Evolutionary conservation across 2,329 filamentous ascomycete species (phyloP).

Genomic region (Trichoderma hamatum): DNA sequence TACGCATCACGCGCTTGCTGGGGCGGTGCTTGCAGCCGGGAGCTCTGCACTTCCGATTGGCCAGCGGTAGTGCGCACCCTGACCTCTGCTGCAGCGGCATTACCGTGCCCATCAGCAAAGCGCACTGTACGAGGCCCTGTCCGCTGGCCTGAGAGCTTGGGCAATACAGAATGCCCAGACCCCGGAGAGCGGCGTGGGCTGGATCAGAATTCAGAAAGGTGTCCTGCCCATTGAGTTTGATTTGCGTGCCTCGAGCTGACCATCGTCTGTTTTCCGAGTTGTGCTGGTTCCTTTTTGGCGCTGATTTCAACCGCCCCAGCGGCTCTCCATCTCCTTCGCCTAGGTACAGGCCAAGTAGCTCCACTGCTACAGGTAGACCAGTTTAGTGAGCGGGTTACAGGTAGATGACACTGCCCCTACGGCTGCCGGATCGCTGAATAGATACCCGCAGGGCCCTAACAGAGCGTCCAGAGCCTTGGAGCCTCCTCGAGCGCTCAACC

Average conservation of each 20-base stretch:
- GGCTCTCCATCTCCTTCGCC: not conserved
- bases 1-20: constrained; percentile 27
- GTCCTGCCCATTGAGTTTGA: constrained; percentile 4
- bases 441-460: constrained; percentile 4
- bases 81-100: not conserved
- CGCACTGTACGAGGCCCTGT: not conserved
- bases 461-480: not conserved
- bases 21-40: constrained; percentile 12
- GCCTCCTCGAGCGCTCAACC: not conserved
- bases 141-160: not conserved
- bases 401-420: constrained; percentile 10
- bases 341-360: not conserved
- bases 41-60: constrained; percentile 22
- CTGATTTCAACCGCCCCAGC: not conserved
- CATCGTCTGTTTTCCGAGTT: not conserved
- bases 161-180: not conserved
- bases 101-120: not conserved
- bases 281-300: not conserved
- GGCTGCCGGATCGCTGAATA: constrained; percentile 12
- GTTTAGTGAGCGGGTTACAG: constrained; percentile 2
- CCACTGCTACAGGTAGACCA: constrained; percentile 1
- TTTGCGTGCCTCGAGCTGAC: not conserved
- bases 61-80: not conserved
- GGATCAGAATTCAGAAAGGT: constrained; percentile 2
- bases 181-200: not conserved